Evolutionary conservation across 331 rosid genomes (phyloP), one percentile per base, ranked within the genome.

Genomic region (Erythrophleum ivorense): DNA sequence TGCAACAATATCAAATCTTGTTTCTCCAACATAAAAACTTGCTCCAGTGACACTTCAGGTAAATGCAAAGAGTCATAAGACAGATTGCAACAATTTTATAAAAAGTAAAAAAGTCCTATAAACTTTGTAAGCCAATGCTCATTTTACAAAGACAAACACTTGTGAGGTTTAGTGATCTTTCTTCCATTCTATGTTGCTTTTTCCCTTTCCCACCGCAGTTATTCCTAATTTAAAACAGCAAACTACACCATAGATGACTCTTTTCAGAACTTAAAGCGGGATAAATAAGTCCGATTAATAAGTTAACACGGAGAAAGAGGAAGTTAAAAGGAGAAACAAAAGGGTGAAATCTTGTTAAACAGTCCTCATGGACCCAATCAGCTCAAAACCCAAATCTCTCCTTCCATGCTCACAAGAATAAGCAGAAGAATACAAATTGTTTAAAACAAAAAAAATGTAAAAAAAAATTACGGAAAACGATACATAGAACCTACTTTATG

Each of bases 401-500:
- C 52, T 3, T 19, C 18, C 15, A 10, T 5, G 16, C 49, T 12
- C 36, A 31, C 19, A 4, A 33, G 50, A 77, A 31, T 19, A 31
- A 78, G 52, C 50, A 24, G 29, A 43, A 60, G 12, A n/a, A 19
- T n/a, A 38, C 11, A 38, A 49, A 53, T 41, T 1, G 8, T 1
- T 52, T 68, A 8, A 60, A 60, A 29, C 7, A 5, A 5, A 1
- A 33, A 52, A 2, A 68, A 21, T 9, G 36, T 73, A 45, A 63
- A 75, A 18, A 18, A 49, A 1, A 72, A 31, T 15, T 48, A 75
- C 60, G 58, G 18, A 63, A 3, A 65, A 34, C 9, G 9, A 40
- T 43, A n/a, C 38, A 4, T 66, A 60, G 49, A 89, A 67, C 71
- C 16, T 78, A 81, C 74, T 77, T 79, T 63, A 64, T 62, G 52